Conservation (phyloP, 140 eudicot genomes). For the Bidens hawaiensis region DNA sequence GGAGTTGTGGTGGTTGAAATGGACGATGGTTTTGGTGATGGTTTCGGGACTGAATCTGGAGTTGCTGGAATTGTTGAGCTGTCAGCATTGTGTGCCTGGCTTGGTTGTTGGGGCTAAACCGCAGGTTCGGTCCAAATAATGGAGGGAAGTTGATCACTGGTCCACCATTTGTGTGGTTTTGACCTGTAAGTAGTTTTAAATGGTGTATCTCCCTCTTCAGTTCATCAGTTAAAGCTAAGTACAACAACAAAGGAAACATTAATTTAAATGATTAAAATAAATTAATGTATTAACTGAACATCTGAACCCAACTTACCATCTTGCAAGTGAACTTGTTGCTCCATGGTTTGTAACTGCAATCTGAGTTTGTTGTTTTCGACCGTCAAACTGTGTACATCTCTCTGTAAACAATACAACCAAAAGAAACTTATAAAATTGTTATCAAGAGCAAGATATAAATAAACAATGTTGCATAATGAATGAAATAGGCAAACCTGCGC, state of each 20-base stretch:
- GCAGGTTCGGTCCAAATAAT: constrained; percentile 45
- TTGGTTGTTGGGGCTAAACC: constrained; percentile 42
- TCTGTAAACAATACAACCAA: constrained; percentile 33
- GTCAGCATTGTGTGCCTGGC: constrained; percentile 41
- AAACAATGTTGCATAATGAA: background rate
- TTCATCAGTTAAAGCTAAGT: constrained; percentile 52
- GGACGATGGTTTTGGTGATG: constrained; percentile 30
- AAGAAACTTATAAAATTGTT: background rate
- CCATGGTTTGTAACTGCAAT: constrained; percentile 67
- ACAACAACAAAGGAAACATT: constrained; percentile 1
- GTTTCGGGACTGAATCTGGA: constrained; percentile 54
- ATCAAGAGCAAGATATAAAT: background rate
- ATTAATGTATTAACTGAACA: background rate
- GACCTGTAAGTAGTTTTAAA: constrained; percentile 57
- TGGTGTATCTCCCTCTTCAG: constrained; percentile 68
- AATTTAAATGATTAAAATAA: background rate
- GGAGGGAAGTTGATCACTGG: constrained; percentile 48
- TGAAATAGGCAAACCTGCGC: constrained; percentile 46
- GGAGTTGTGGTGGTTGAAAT: constrained; percentile 32
- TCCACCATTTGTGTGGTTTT: constrained; percentile 49
- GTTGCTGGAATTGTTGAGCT: constrained; percentile 43
- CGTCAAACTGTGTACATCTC: constrained; percentile 56
- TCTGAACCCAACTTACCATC: constrained; percentile 49
- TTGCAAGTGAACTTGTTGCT: constrained; percentile 74
- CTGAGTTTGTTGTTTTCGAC: constrained; percentile 70